Conservation (phyloP, 2,329 filamentous ascomycete genomes). For the Aspergillus sp. region DNA sequence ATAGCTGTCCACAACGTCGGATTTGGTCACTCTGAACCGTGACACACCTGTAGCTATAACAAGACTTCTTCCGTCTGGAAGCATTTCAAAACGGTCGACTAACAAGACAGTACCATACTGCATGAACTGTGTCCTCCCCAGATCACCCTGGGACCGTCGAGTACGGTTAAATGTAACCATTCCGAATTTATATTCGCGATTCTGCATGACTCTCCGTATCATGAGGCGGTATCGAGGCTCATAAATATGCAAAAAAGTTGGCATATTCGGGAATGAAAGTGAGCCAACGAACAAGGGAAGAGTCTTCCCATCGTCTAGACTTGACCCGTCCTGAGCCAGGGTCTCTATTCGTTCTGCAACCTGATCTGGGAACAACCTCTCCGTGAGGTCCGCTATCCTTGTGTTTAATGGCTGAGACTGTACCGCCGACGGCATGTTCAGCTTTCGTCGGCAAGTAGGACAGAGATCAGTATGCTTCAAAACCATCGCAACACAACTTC, state of each 20-base stretch:
- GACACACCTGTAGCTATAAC: slow-evolving; percentile 73
- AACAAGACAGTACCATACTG: slow-evolving; percentile 74
- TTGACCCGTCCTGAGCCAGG: slow-evolving; percentile 53
- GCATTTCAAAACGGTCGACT: slow-evolving; percentile 67
- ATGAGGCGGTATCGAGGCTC: slow-evolving; percentile 89
- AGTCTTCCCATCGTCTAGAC: slow-evolving; percentile 45
- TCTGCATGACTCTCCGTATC: slow-evolving; percentile 71
- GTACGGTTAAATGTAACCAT: slow-evolving; percentile 70
- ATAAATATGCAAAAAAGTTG: slow-evolving; percentile 84
- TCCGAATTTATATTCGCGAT: slow-evolving; percentile 68
- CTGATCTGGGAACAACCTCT: slow-evolving; percentile 64
- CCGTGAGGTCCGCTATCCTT: slow-evolving; percentile 59
- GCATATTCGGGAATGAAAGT: slow-evolving; percentile 74
- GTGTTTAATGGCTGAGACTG: slow-evolving; percentile 55
- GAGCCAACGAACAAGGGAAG: slow-evolving; percentile 78
- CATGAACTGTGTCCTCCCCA: slow-evolving; percentile 56
- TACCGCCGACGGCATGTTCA: slow-evolving; percentile 52
- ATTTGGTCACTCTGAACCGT: slow-evolving; percentile 65
- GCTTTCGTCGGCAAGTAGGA: slow-evolving; percentile 68
- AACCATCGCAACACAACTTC: slow-evolving; percentile 69
- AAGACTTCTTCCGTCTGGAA: slow-evolving; percentile 75
- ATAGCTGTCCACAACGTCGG: slow-evolving; percentile 69
- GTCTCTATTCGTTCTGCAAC: slow-evolving; percentile 54
- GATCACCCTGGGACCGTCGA: slow-evolving; percentile 48
- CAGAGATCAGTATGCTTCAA: slow-evolving; percentile 75